phyloP scores from a whole-genome alignment of 2,329 filamentous ascomycete genomes.

The Ascochyta fabae region DNA sequence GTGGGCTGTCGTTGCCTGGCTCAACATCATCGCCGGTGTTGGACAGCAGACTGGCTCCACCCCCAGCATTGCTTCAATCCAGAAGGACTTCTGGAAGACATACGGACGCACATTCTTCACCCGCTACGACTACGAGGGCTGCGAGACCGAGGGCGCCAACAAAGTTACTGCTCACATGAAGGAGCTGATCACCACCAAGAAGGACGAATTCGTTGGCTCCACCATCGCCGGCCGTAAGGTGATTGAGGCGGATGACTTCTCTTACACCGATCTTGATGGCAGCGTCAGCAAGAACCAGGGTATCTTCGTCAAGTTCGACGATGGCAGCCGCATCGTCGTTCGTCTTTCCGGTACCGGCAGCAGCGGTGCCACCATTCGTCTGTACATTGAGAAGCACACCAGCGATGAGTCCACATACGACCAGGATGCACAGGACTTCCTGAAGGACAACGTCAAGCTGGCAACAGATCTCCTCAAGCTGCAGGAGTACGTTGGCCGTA shows the following conservation, averaged over 20 bases:
- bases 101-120: constrained; percentile 99
- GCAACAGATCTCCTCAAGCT: constrained; percentile 87
- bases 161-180: constrained; percentile 85
- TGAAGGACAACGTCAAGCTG: constrained; percentile 86
- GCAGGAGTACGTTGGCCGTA: constrained; percentile 89
- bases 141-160: constrained; percentile 87
- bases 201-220: constrained; percentile 80
- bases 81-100: constrained; percentile 94
- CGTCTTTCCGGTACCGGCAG: constrained; percentile 94
- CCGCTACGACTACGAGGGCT: constrained; percentile 96
- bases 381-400: constrained; percentile 97
- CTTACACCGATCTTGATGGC: constrained; percentile 97
- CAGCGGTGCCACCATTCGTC: constrained; percentile 91
- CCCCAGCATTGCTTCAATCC: constrained; percentile 93
- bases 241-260: constrained; percentile 90
- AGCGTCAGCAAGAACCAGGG: constrained; percentile 96
- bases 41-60: constrained; percentile 81
- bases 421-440: constrained; percentile 88
- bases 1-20: constrained; percentile 96
- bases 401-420: constrained; percentile 78
- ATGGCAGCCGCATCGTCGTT: constrained; percentile 93
- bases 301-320: constrained; percentile 91
- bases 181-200: constrained; percentile 73
- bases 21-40: constrained; percentile 97
- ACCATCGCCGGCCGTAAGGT: constrained; percentile 84